phyloP scores from a whole-genome alignment of 1,139 yeast species.

The Pichia sp. region DNA sequence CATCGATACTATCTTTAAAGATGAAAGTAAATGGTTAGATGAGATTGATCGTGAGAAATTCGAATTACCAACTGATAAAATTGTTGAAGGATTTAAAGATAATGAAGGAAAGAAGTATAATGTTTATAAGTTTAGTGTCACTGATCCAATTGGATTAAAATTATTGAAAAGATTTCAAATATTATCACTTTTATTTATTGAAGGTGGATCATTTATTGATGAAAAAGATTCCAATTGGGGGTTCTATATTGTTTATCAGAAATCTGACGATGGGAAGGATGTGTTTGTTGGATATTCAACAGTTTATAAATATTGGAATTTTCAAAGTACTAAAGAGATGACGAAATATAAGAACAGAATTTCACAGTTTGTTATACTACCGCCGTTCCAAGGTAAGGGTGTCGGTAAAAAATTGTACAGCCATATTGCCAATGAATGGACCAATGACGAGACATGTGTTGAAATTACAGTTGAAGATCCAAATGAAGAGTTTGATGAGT shows the following conservation, averaged over 20 bases:
- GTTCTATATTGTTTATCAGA: constrained; percentile 41
- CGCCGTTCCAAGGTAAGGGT: constrained; percentile 66
- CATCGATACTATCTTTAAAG: constrained; percentile 46
- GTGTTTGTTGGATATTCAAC: constrained; percentile 73
- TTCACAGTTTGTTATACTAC: constrained; percentile 80
- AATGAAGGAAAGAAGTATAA: constrained; percentile 31
- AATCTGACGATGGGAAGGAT: constrained; percentile 18
- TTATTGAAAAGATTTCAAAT: constrained; percentile 70
- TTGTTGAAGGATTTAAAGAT: constrained; percentile 19
- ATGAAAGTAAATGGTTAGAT: constrained; percentile 63
- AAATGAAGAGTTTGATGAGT: constrained; percentile 83
- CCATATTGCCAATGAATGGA: constrained; percentile 49
- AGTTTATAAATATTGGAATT: constrained; percentile 78
- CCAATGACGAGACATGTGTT: constrained; percentile 42
- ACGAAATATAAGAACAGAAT: constrained; percentile 60
- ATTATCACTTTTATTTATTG: constrained; percentile 76
- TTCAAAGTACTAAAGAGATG: constrained; percentile 30
- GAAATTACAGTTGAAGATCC: constrained; percentile 95
- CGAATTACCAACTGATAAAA: constrained; percentile 42
- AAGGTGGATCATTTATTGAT: constrained; percentile 90
- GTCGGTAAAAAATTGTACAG: constrained; percentile 66
- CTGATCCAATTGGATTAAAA: constrained; percentile 37
- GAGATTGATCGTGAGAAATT: constrained; percentile 42
- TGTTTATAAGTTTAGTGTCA: constrained; percentile 39
- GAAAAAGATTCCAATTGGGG: constrained; percentile 71